Evolutionary conservation across 2,329 filamentous ascomycete species (phyloP).

Genomic region (Leptographium wingfieldii): DNA sequence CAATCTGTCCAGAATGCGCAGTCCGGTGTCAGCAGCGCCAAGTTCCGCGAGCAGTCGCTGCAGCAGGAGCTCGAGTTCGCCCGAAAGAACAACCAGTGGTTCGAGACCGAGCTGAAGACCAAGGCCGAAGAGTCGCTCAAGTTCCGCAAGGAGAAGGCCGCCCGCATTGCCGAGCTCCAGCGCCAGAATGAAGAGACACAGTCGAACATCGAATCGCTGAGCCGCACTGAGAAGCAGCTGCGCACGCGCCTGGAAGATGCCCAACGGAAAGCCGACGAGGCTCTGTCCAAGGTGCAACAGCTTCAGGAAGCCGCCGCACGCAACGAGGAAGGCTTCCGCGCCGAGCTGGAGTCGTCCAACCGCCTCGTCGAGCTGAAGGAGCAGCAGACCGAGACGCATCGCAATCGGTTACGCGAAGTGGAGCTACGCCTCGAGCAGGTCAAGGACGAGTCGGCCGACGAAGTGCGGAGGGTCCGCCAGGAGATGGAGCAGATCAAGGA

Average conservation of each 20-base stretch:
- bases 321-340: conserved; percentile 73
- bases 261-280: conserved; percentile 77
- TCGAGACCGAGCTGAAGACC: conserved; percentile 81
- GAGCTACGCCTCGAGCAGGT: conserved; percentile 50
- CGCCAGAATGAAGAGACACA: conserved; percentile 76
- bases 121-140: conserved; percentile 79
- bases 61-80: conserved; percentile 84
- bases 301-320: conserved; percentile 72
- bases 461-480: conserved; percentile 40
- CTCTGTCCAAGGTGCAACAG: conserved; percentile 68
- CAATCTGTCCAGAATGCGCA: conserved; percentile 74
- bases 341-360: conserved; percentile 70
- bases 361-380: conserved; percentile 74
- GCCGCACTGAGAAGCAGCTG: conserved; percentile 67
- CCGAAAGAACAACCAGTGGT: conserved; percentile 86
- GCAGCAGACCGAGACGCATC: conserved; percentile 60
- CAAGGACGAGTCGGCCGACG: conserved; percentile 53
- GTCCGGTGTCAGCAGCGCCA: conserved; percentile 65
- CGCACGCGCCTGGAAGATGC: conserved; percentile 72
- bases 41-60: conserved; percentile 80
- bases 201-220: conserved; percentile 62
- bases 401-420: conserved; percentile 56
- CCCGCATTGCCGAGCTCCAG: conserved; percentile 77
- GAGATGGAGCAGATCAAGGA: conserved; percentile 44
- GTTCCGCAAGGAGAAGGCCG: conserved; percentile 88